Evolutionary conservation across 352 stramenopile genomes (phyloP), one percentile per base, ranked within the genome.

Genomic region (Blastocystis sp.): DNA sequence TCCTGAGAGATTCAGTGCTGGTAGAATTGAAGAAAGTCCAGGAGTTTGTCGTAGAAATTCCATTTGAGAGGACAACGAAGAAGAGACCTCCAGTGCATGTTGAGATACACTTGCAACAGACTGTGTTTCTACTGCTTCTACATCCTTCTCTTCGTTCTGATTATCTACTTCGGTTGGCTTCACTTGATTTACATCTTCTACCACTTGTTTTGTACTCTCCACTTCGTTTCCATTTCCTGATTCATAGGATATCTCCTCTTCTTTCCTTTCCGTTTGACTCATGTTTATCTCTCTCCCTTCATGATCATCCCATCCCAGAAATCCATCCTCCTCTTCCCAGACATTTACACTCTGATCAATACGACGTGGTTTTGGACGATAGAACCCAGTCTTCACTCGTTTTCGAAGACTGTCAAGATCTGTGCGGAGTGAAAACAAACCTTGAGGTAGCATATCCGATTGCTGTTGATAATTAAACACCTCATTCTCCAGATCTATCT

Each of bases 381-480:
- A 32, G 54, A 32, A 61, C 12, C 5, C 19, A n/a, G 54, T 61
- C 27, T 46, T 19, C 7, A 52, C 43, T 24, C 19, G 21, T 27
- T 52, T 51, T 19, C 21, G 24, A 77, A n/a, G 32, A 19, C 37
- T 14, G n/a, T 21, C 65, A 4, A 77, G 37, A 51, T 77, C 65
- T 27, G 21, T 56, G 16, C 37, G 65, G 37, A 77, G 43, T 54
- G 65, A 37, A 51, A 77, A 77, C 3, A 29, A 6, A n/a, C 43
- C 37, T 14, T 29, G 27, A 32, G 65, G 37, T 32, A 77, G 51
- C 24, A 77, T 21, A 51, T 77, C 65, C n/a, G 37, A 42, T 16
- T 57, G 29, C 37, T 49, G 37, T 32, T 54, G 29, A 51, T 77
- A 77, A 51, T 77, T 37, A 51, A 77, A 77, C 24, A 77, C 65